These are phyloP conservation scores for Panus rudis DNA, from an alignment of 768 basidiomycete species.

Conservation along the genomic window DNA sequence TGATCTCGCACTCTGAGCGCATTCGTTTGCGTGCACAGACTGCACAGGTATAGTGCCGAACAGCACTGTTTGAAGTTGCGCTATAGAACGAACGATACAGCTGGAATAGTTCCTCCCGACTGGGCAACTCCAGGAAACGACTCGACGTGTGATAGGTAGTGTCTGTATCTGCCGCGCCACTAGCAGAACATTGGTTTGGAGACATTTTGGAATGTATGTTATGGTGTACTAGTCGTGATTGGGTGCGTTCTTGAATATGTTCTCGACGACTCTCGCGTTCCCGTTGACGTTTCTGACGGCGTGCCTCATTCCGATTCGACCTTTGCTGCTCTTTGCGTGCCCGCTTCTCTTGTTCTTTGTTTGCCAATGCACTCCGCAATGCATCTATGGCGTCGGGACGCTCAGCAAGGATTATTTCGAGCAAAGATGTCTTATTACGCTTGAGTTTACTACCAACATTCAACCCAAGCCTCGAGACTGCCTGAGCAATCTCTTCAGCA, in stretches of 20 bases:
- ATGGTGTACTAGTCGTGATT: too few species aligned
- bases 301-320: neutral
- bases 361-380: too few species aligned
- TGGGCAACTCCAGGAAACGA: neutral
- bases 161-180: neutral
- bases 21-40: neutral
- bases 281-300: neutral
- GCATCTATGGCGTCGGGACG: too few species aligned
- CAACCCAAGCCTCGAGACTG: too few species aligned
- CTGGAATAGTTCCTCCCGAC: neutral
- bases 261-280: neutral
- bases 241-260: neutral
- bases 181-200: neutral
- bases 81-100: neutral
- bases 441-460: too few species aligned
- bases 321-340: too few species aligned
- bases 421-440: too few species aligned
- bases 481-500: too few species aligned
- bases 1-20: neutral
- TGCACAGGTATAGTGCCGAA: neutral
- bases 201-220: neutral
- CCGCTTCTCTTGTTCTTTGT: too few species aligned
- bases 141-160: neutral
- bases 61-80: constrained; percentile 1
- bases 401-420: too few species aligned